These are phyloP conservation scores for Fusarium gaditjirri DNA, from an alignment of 2,329 filamentous ascomycete genomes.

Conservation along the genomic window DNA sequence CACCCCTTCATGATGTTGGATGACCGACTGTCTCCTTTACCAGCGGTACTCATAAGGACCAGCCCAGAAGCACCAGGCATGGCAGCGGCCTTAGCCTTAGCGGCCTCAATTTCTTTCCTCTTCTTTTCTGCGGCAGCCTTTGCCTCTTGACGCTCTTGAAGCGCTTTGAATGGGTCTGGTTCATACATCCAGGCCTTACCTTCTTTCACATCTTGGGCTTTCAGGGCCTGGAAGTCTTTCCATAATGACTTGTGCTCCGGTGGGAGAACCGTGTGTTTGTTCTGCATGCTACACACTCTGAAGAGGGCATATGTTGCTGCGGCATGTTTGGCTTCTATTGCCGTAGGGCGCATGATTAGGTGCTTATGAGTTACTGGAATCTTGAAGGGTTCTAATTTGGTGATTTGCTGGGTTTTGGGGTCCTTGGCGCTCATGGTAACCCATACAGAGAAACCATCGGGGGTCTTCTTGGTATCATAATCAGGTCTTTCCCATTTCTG, in stretches of 20 bases:
- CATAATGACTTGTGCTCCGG: constrained; percentile 90
- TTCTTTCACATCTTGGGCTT: constrained; percentile 81
- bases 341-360: constrained; percentile 78
- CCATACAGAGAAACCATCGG: constrained; percentile 80
- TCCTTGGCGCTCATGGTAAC: constrained; percentile 82
- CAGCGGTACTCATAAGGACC: constrained; percentile 60
- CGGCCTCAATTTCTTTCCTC: constrained; percentile 74
- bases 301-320: constrained; percentile 93
- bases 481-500: constrained; percentile 96
- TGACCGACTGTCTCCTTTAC: constrained; percentile 46
- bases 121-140: constrained; percentile 83
- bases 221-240: constrained; percentile 89
- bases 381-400: constrained; percentile 81
- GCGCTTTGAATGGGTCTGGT: constrained; percentile 88
- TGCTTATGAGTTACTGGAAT: constrained; percentile 81
- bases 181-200: constrained; percentile 92
- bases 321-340: constrained; percentile 92
- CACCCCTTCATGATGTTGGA: constrained; percentile 75
- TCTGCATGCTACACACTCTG: constrained; percentile 93
- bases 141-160: constrained; percentile 82
- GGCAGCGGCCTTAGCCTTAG: constrained; percentile 74
- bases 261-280: constrained; percentile 92
- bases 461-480: constrained; percentile 81
- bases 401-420: constrained; percentile 82
- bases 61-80: constrained; percentile 68